phyloP scores from a whole-genome alignment of 352 stramenopile species.

The Lagenidium giganteum region DNA sequence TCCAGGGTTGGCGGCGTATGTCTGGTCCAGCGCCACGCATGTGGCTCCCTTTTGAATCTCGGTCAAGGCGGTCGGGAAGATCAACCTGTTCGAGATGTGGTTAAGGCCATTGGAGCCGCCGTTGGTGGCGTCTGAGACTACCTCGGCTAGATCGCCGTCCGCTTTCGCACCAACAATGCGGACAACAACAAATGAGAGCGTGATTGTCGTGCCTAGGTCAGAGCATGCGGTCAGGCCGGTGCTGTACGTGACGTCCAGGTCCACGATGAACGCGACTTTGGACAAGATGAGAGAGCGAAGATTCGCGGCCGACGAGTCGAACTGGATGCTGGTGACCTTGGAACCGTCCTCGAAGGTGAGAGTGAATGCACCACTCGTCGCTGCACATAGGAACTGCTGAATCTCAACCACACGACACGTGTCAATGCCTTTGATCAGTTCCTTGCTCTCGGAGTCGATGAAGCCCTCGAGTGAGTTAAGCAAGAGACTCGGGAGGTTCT shows the following conservation, averaged over 20 bases:
- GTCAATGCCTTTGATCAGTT: constrained; percentile 67
- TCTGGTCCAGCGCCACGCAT: constrained; percentile 50
- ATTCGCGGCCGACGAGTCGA: constrained; percentile 27
- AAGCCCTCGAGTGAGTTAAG: constrained; percentile 43
- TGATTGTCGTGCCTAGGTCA: constrained; percentile 43
- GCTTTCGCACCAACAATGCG: constrained; percentile 26
- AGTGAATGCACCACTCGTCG: constrained; percentile 60
- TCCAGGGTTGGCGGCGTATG: constrained; percentile 27
- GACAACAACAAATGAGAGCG: constrained; percentile 59
- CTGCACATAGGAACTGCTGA: constrained; percentile 56
- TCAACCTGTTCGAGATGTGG: constrained; percentile 60
- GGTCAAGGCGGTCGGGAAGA: constrained; percentile 43
- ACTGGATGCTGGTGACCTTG: constrained; percentile 33
- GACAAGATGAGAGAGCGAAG: constrained; percentile 37
- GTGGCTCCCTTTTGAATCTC: constrained; percentile 42
- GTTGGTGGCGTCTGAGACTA: constrained; percentile 51
- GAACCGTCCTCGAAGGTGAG: constrained; percentile 63
- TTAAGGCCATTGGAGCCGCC: constrained; percentile 33
- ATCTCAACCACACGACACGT: constrained; percentile 57
- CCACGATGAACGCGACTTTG: constrained; percentile 47
- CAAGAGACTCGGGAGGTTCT: constrained; percentile 39
- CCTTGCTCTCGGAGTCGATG: constrained; percentile 57
- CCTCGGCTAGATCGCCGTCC: constrained; percentile 49
- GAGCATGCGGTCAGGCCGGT: constrained; percentile 27
- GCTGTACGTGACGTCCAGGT: constrained; percentile 52